Base-by-base conservation (phyloP, 2,329 filamentous ascomycete genomes). In the Alternaria metachromatica region DNA sequence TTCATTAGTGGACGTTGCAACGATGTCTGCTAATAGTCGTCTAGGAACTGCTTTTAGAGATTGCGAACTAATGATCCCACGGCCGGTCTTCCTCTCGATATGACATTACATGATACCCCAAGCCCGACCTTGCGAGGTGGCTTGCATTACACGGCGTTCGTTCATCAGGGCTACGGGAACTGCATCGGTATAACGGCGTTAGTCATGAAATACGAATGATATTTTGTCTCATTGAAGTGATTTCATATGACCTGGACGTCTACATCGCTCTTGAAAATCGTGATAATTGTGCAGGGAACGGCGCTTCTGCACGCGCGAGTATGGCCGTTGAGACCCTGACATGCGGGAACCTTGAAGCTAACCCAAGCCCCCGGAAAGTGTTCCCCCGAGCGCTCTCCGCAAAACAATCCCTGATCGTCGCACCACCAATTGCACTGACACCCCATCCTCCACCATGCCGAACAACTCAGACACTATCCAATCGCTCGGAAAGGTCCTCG, bases 401-500 rank as follows among this genome's bases (percentile, higher is more conserved):
- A 68, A 60, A 63, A 56, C 55, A 56, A 45, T 55, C 30, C 58
- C 33, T 60, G 57, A 54, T 56, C 62, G 57, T 51, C 63, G 50
- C 65, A 68, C 55, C 60, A 61, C 54, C 62, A 45, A 57, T 56
- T 57, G 56, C 53, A 43, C 58, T 41, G 56, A 63, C 57, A 54
- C 49, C 45, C 63, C 66, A 67, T 50, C 25, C 12, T 49, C 8
- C 30, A 62, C 59, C 50, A 74, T 71, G 72, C 66, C 71, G 58
- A 55, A 53, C n/a, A 57, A 53, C 18, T 56, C 65, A 50, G 63
- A 67, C 51, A 58, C 62, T 9, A 67, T 68, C 12, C 68, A 73
- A 21, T 79, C 80, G 3, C 76, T 84, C 37, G 83, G 83, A 49
- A 81, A 83, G 64, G 82, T 84, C 55, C 73, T 85, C 18, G 81